These are phyloP conservation scores for Zygosaccharomyces siamensis DNA, from an alignment of 805 yeast species.

Conservation along the genomic window DNA sequence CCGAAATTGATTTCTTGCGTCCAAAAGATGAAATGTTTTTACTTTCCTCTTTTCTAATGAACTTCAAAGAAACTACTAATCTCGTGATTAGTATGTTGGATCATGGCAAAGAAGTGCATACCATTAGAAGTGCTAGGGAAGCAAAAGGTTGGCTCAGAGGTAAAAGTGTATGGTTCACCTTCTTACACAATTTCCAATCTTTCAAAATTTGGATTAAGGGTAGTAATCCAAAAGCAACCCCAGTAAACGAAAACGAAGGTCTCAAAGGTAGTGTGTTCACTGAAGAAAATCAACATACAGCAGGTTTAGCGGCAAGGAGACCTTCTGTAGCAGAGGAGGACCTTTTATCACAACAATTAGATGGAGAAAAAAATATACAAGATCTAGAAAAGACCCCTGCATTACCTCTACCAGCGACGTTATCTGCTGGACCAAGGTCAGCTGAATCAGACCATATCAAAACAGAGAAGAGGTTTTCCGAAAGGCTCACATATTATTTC, in stretches of 20 bases:
- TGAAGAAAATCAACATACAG: constrained; percentile 6
- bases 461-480: not conserved
- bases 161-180: constrained; percentile 41
- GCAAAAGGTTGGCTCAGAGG: constrained; percentile 37
- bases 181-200: constrained; percentile 33
- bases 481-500: constrained; percentile 1
- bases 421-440: not conserved
- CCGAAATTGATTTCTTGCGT: constrained; percentile 33
- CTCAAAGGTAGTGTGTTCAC: constrained; percentile 30
- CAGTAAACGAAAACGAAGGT: constrained; percentile 36
- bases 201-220: constrained; percentile 39
- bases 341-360: constrained; percentile 23
- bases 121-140: constrained; percentile 33
- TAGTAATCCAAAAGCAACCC: constrained; percentile 5
- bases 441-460: not conserved
- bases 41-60: constrained; percentile 46
- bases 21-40: constrained; percentile 50
- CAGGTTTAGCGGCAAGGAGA: constrained; percentile 19
- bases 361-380: constrained; percentile 1
- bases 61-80: constrained; percentile 40
- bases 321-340: constrained; percentile 29
- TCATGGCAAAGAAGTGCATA: constrained; percentile 30
- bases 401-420: constrained; percentile 12
- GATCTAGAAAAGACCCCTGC: not conserved
- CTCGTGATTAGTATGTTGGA: constrained; percentile 33